Base-by-base conservation (phyloP, 257 asterid species). In the Scutellaria barbata region DNA sequence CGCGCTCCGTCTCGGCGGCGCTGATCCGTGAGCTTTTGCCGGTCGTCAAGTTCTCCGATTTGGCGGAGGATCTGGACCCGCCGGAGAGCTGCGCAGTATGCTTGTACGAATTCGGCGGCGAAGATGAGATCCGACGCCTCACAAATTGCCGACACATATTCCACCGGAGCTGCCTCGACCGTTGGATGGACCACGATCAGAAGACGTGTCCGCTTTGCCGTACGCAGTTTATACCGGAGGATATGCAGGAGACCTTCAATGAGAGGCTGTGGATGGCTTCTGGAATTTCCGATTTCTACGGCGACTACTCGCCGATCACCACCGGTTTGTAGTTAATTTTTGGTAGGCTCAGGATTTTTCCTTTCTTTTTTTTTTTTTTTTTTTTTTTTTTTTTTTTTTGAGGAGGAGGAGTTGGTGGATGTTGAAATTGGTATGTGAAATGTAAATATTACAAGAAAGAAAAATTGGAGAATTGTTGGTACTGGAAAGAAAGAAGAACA, bases 151-250 rank as follows among this genome's bases (percentile, higher is more conserved):
- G 95, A 16, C 99, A 95, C 64, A 68, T 95, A 5, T 95, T 91
- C 58, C 99, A 95, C 73, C 67, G 88, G 85, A 72, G 81, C 61
- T 95, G 99, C 75, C 69, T 95, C 52, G 99, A 95, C 90, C 96
- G 98, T 37, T 95, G 99, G 99, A 92, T 95, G 95, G 98, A 92
- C 78, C 98, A 89, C 74, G 98, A 89, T 79, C 98, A 88, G 96
- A 89, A 89, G 56, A 95, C 99, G 60, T 95, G 99, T 45, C 98
- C 99, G 2, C 91, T 95, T 17, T 95, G 99, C 75, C 81, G 99
- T 25, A 85, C 89, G 71, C 85, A 85, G 37, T 85, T 95, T 22
- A 78, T 95, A 0, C 96, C 99, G 13, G 95, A 87, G 50, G 97
- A 92, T 83, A 83, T 89, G 96, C 96, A 87, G 85, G 98, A 89